These are phyloP conservation scores for Rhamnella rubrinervis DNA, from an alignment of 331 rosid species.

Conservation along the genomic window DNA sequence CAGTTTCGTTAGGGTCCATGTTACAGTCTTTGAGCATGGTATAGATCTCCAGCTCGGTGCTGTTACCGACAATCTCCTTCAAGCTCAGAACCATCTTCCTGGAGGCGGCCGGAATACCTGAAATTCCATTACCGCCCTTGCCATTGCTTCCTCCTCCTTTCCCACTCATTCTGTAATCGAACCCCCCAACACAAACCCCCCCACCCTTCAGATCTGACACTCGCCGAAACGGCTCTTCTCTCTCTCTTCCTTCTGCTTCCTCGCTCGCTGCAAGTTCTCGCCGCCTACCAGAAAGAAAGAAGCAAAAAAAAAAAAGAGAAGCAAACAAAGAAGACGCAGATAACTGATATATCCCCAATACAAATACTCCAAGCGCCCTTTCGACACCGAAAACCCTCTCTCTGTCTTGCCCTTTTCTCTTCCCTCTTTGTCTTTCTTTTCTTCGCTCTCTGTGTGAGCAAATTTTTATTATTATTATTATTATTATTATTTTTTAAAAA, in stretches of 20 bases:
- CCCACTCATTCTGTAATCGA: conserved; percentile 52
- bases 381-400: conserved; percentile 47
- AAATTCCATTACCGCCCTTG: conserved; percentile 50
- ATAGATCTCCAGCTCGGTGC: conserved; percentile 94
- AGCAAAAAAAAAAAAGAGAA: background rate
- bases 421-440: conserved; percentile 18
- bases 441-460: conserved; percentile 7
- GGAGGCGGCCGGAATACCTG: conserved; percentile 72
- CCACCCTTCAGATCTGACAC: conserved; percentile 53
- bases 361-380: conserved; percentile 12
- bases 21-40: conserved; percentile 87
- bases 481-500: no score
- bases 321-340: conserved; percentile 11
- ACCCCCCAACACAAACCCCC: conserved; percentile 3
- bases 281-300: conserved; percentile 33
- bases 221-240: conserved; percentile 27
- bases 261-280: conserved; percentile 48
- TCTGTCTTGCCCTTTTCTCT: conserved; percentile 19
- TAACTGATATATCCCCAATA: conserved; percentile 14
- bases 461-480: conserved; percentile 13
- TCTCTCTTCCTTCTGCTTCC: background rate
- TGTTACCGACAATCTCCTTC: conserved; percentile 86
- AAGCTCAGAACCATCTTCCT: conserved; percentile 92
- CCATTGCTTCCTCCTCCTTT: conserved; percentile 47
- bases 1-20: conserved; percentile 99